These are phyloP conservation scores for Rubia peregrina DNA, from an alignment of 305 asterid genomes.

Conservation along the genomic window DNA sequence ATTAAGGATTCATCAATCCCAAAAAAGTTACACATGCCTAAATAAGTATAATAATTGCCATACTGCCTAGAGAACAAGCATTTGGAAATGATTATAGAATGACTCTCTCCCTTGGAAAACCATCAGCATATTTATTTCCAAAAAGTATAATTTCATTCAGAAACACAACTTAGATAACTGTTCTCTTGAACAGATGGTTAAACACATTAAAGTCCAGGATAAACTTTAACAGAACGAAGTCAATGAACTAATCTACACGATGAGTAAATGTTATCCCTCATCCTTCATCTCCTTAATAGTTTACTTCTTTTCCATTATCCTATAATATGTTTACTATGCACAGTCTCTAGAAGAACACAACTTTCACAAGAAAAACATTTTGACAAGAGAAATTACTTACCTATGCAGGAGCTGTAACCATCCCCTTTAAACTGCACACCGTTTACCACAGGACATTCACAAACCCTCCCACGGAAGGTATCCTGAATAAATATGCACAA, in stretches of 20 bases:
- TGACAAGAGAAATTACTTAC: constrained; percentile 29
- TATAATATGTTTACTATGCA: too few relatives aligned
- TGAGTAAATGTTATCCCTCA: not conserved
- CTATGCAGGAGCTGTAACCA: constrained; percentile 78
- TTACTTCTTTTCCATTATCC: not conserved
- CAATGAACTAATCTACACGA: not conserved
- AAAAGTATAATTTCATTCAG: not conserved
- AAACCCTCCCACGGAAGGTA: constrained; percentile 88
- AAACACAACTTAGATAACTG: not conserved
- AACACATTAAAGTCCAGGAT: not conserved
- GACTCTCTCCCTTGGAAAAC: not conserved
- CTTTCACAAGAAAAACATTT: not conserved
- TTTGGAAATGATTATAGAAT: not conserved
- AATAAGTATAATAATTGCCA: not conserved
- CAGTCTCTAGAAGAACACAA: not conserved
- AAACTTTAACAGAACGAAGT: not conserved
- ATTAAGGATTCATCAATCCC: not conserved
- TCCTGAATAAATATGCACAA: constrained; percentile 42
- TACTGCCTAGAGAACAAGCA: not conserved
- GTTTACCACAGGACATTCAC: constrained; percentile 84
- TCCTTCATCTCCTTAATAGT: not conserved
- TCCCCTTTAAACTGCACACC: constrained; percentile 97
- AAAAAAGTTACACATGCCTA: not conserved
- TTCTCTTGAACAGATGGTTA: not conserved
- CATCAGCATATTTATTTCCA: not conserved